These are phyloP conservation scores for Trichoderma orchidacearum DNA, from an alignment of 495 filamentous ascomycete species.

Conservation along the genomic window DNA sequence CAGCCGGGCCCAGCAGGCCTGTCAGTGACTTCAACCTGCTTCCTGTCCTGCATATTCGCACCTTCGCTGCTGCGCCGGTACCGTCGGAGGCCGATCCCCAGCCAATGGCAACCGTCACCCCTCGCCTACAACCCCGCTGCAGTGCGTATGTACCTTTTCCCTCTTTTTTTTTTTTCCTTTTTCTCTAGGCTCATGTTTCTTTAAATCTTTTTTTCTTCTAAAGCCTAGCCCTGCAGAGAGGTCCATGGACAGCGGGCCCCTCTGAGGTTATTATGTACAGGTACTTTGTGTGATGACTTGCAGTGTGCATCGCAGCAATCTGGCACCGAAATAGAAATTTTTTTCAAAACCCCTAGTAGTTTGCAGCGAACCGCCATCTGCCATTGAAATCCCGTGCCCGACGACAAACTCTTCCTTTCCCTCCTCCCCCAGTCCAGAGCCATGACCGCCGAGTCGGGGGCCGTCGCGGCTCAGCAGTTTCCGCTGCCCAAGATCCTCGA, in stretches of 20 bases:
- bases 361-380: not conserved
- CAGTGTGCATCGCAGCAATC: not conserved
- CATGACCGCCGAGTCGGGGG: not conserved
- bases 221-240: no score
- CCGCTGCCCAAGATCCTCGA: slow-evolving; percentile 49
- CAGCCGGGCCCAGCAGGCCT: no score
- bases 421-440: not conserved
- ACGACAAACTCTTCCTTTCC: not conserved
- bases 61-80: not conserved
- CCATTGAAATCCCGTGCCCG: no score
- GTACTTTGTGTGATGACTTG: not conserved
- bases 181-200: no score
- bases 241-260: no score
- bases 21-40: not conserved
- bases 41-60: not conserved
- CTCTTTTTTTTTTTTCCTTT: not conserved
- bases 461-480: slow-evolving; percentile 12
- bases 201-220: no score
- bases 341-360: not conserved
- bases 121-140: not conserved
- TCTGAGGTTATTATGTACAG: no score
- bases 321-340: not conserved
- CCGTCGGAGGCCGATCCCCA: not conserved
- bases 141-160: not conserved
- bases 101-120: not conserved